phyloP scores from a whole-genome alignment of 306 rosid genomes.

The Amphicarpaea edgeworthii region DNA sequence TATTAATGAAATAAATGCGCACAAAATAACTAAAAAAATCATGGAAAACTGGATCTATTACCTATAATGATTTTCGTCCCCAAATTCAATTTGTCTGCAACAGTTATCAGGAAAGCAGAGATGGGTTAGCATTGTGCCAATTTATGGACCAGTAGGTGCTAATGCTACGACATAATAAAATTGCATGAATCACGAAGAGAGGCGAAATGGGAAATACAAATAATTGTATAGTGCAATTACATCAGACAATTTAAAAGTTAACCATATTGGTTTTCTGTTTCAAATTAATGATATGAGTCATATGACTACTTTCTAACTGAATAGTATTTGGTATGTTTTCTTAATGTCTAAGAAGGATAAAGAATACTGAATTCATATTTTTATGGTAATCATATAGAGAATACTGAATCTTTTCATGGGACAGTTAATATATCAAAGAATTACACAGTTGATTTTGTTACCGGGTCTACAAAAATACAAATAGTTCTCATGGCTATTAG shows the following conservation, averaged over 20 bases:
- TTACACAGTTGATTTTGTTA: not conserved
- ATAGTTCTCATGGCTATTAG: not conserved
- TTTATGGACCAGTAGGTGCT: constrained; percentile 12
- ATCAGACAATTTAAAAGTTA: not conserved
- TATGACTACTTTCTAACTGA: not conserved
- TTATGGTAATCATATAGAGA: not conserved
- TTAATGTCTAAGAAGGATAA: not conserved
- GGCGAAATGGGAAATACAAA: constrained; percentile 1
- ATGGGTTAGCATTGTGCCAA: constrained; percentile 32
- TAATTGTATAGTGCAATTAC: not conserved
- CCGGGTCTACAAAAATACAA: not conserved
- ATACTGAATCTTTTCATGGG: not conserved
- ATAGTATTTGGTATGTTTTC: not conserved
- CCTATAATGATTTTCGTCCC: constrained; percentile 38
- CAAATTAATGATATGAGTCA: no score
- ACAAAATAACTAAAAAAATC: not conserved
- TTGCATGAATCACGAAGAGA: constrained; percentile 20
- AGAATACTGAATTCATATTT: constrained; percentile 4
- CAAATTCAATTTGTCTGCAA: constrained; percentile 21
- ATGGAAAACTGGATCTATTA: constrained; percentile 44
- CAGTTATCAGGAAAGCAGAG: constrained; percentile 14
- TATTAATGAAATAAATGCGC: not conserved
- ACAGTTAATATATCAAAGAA: not conserved
- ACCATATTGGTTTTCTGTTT: no score
- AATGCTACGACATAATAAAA: not conserved